Base-by-base conservation (phyloP, 306 rosid species). In the Cucurbita argyrosperma region DNA sequence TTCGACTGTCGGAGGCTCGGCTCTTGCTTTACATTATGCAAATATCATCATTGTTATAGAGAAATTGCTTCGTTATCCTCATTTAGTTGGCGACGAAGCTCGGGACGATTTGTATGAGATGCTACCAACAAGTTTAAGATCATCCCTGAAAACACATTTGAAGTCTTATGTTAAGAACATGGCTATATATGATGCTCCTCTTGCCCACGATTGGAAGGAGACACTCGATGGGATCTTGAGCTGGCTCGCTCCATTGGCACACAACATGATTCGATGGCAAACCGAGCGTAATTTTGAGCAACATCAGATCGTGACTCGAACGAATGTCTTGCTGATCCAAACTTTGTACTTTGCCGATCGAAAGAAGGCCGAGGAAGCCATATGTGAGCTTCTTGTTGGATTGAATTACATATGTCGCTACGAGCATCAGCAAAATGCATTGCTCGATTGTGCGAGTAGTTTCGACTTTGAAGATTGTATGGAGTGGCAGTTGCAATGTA, bases 131-230 rank as follows among this genome's bases (percentile, higher is more conserved):
- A 94, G 96, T 79, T 79, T 94, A 79, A 94, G 95, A 80, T 67
- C 77, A 71, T 87, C 90, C 64, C 83, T 94, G 71, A 87, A 84
- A 86, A 75, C 84, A 42, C 87, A 87, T 77, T 90, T 94, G 77
- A 90, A 87, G 90, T 84, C 90, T 74, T 94, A 88, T 65, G 87
- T 85, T 45, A 89, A 91, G 84, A 83, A 85, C 77, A 76, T 94
- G 69, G 97, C 96, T 4, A 94, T 94, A 82, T 94, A 89, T 66
- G 99, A 94, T 76, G 99, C 99, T 7, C 99, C 99, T 72, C 92
- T 94, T 13, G 99, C 99, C 12, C 99, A 90, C 52, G 90, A 85
- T 64, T 94, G 99, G 99, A 91, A 91, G 86, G 92, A 80, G 59
- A 94, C 82, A 75, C 91, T 94, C 65, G 95, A 94, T 15, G 88